phyloP scores from a whole-genome alignment of 352 stramenopile species.

The Phytophthora macrochlamydospora region DNA sequence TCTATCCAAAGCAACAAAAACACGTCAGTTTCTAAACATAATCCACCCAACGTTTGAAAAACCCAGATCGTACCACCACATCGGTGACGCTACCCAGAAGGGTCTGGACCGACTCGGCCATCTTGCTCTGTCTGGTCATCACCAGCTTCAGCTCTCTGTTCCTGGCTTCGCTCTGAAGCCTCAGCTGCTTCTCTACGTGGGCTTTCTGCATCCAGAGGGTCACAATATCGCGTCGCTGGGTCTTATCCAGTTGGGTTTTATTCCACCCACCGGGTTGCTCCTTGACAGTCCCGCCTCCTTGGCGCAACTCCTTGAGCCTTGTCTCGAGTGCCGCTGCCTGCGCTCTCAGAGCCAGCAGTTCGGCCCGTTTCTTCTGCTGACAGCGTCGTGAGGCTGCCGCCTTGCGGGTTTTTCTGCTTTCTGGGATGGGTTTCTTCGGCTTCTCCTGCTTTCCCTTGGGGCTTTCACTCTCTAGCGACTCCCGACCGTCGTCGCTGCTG shows the following conservation, averaged over 20 bases:
- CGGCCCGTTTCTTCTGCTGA: slow-evolving; percentile 33
- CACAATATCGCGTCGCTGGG: slow-evolving; percentile 5
- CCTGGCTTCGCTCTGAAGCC: slow-evolving; percentile 12
- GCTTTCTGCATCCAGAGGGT: slow-evolving; percentile 20
- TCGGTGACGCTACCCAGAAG: slow-evolving; percentile 14
- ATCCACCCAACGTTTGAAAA: background rate
- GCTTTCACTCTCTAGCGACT: background rate
- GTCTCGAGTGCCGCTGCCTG: slow-evolving; percentile 21
- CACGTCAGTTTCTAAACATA: background rate
- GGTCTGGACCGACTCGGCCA: slow-evolving; percentile 11
- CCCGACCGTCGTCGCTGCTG: slow-evolving; percentile 1
- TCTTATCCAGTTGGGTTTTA: slow-evolving; percentile 9
- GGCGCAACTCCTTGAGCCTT: slow-evolving; percentile 9
- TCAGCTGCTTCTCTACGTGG: slow-evolving; percentile 13
- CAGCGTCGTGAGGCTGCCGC: slow-evolving; percentile 24
- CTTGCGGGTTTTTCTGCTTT: slow-evolving; percentile 29
- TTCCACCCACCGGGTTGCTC: background rate
- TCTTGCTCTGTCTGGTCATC: slow-evolving; percentile 15
- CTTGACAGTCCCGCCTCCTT: background rate
- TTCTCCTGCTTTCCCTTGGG: background rate
- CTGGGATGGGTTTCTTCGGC: background rate
- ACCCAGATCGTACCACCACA: slow-evolving; percentile 9
- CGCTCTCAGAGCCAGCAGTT: slow-evolving; percentile 21
- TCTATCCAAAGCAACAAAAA: background rate
- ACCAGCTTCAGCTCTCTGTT: slow-evolving; percentile 18